Percentiles rank a stretch among this genome's conserved stretches.
Evolutionary conservation across 768 basidiomycete species (phyloP).

Genomic region (Chalciporus sphaerocephalus): DNA sequence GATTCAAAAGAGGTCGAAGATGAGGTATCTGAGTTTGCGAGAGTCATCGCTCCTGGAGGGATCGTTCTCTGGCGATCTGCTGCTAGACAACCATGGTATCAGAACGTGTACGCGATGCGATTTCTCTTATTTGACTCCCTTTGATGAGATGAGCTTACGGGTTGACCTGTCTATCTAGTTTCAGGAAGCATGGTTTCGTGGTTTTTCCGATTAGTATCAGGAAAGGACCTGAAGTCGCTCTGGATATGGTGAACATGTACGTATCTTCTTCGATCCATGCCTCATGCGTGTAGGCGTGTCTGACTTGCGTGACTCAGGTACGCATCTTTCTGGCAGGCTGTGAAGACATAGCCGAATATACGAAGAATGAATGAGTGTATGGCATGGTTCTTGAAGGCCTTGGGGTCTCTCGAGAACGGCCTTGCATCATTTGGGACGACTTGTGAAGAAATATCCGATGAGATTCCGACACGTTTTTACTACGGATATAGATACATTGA

Average conservation of each 20-base stretch:
- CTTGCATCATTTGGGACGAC: background rate
- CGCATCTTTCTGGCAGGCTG: conserved; percentile 31
- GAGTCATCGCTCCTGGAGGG: conserved; percentile 56
- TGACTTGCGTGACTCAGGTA: conserved; percentile 18
- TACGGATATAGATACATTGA: background rate
- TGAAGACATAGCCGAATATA: conserved; percentile 16
- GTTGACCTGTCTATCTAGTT: conserved; percentile 29
- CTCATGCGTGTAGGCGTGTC: background rate
- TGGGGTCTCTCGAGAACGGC: too few relatives aligned
- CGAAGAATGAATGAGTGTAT: too few relatives aligned
- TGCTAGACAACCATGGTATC: conserved; percentile 63
- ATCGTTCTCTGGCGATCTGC: conserved; percentile 65
- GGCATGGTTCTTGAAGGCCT: background rate
- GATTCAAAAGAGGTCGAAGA: conserved; percentile 44
- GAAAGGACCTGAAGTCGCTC: conserved; percentile 42
- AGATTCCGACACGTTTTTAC: background rate
- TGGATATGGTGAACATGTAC: conserved; percentile 72
- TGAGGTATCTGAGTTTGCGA: conserved; percentile 51
- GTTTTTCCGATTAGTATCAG: conserved; percentile 51
- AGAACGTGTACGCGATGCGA: conserved; percentile 36
- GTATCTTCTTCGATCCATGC: conserved; percentile 14
- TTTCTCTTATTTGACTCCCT: background rate
- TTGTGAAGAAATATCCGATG: background rate
- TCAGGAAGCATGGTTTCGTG: conserved; percentile 49
- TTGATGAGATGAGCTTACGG: background rate